Percentiles rank a stretch among this genome's conserved stretches.
Conservation (phyloP, 306 rosid species). For the Castanopsis chinensis region DNA sequence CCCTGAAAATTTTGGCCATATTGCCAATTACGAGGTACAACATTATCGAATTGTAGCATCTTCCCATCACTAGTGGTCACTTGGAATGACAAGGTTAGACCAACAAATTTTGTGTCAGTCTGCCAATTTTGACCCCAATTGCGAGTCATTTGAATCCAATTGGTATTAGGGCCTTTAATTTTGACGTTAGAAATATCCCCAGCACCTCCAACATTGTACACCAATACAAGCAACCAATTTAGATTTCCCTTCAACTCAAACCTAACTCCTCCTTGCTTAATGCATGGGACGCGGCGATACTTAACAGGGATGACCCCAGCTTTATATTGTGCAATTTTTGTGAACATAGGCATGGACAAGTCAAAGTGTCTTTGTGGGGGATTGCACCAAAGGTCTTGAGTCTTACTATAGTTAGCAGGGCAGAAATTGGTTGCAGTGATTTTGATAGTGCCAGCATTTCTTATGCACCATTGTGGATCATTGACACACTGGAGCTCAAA, state of each 20-base stretch:
- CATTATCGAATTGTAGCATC: slow-evolving; percentile 22
- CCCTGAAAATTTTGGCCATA: slow-evolving; percentile 32
- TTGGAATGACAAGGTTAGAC: slow-evolving; percentile 23
- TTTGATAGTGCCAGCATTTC: slow-evolving; percentile 30
- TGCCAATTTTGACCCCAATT: slow-evolving; percentile 69
- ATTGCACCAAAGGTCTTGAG: slow-evolving; percentile 12
- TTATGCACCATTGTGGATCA: slow-evolving; percentile 47
- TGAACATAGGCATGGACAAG: slow-evolving; percentile 12
- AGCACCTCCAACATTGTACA: too few relatives aligned
- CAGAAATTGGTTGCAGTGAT: slow-evolving; percentile 66
- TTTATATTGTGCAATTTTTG: too few relatives aligned
- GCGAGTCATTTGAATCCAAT: neutral
- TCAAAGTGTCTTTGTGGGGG: too few relatives aligned
- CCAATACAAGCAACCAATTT: too few relatives aligned
- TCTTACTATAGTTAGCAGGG: slow-evolving; percentile 19
- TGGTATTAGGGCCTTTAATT: too few relatives aligned
- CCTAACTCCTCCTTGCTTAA: too few relatives aligned
- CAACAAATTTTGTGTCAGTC: slow-evolving; percentile 4
- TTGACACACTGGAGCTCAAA: slow-evolving; percentile 50
- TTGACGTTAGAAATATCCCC: too few relatives aligned
- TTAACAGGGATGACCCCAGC: too few relatives aligned
- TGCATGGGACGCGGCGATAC: too few relatives aligned
- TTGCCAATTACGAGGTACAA: slow-evolving; percentile 50
- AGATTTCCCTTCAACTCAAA: too few relatives aligned
- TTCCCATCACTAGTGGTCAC: slow-evolving; percentile 47